phyloP scores from a whole-genome alignment of 148 eudicot species.

The Fagopyrum homotropicum region DNA sequence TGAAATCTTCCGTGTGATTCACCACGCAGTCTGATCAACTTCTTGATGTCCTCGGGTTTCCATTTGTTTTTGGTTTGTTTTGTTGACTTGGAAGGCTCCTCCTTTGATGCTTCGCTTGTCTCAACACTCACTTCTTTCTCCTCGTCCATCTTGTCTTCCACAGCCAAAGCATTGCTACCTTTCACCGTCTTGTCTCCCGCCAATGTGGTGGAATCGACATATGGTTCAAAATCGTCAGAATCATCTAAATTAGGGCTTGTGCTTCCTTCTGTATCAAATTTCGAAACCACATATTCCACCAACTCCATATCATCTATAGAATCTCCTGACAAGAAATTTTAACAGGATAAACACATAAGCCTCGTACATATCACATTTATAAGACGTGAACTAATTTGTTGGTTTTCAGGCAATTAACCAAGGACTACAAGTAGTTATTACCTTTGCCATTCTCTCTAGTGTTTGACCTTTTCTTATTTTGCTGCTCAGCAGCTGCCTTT shows the following conservation, averaged over 20 bases:
- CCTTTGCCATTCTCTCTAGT: constrained; percentile 30
- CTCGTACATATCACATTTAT: too few species aligned
- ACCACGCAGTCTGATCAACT: constrained; percentile 65
- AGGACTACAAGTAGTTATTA: constrained; percentile 9
- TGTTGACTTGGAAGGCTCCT: constrained; percentile 40
- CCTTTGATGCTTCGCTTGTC: constrained; percentile 14
- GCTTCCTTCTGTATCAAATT: constrained; percentile 28
- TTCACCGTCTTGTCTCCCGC: constrained; percentile 24
- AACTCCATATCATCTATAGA: constrained; percentile 28
- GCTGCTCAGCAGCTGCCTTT: constrained; percentile 42
- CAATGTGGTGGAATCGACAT: constrained; percentile 18
- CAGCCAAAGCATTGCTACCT: constrained; percentile 22
- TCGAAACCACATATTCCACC: constrained; percentile 36
- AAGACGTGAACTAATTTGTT: too few species aligned
- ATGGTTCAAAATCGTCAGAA: constrained; percentile 48
- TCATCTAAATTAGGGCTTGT: constrained; percentile 24
- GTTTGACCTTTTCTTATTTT: constrained; percentile 31
- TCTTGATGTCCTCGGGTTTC: constrained; percentile 80
- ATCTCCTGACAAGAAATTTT: constrained; percentile 27
- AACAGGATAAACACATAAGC: not conserved
- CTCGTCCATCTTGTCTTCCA: constrained; percentile 17
- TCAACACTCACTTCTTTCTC: constrained; percentile 24
- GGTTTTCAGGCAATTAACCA: not conserved
- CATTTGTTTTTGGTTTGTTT: constrained; percentile 85
- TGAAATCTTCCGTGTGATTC: constrained; percentile 69